Base-by-base conservation (phyloP, 495 filamentous ascomycete species). In the Podospora pseudocomata region DNA sequence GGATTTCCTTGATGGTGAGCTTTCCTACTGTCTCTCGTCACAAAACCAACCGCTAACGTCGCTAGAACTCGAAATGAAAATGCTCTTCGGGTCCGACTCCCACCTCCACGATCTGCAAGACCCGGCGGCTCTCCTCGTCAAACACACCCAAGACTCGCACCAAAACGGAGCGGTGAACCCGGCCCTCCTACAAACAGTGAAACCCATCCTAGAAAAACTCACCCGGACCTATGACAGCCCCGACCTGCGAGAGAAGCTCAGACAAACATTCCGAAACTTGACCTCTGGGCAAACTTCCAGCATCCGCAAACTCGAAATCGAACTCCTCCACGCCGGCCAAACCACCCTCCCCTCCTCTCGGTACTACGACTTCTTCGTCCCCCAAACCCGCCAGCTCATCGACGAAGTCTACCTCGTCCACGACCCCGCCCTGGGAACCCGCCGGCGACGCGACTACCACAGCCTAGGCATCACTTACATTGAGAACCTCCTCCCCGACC, bases 1-100 rank as follows among this genome's bases (percentile, higher is more conserved):
- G n/a, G 75, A 80, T 19, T 84, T 83, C 54, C 77, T 84, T n/a
- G 82, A 84, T 72, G 80, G 81, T 83, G 69, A 67, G 80, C 70
- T 57, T 32, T 32, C 30, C 30, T 5, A 32, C 30, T 32, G 4
- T 39, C 56, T 15, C 9, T 1, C 4, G 5, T 1, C 5, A 54
- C 0, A 13, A n/a, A 0, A 20, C 6, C 18, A 11, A 15, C 5
- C 5, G 3, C 27, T 18, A 2, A 16, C 65, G 28, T 67, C 44
- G 20, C 65, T 4, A 84, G 82, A 81, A 44, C 73, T 84, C 2
- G 82, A 84, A 73, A 76, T 73, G 58, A 76, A 74, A 18, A 74
- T 81, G 13, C 60, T 84, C 5, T 63, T 74, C 16, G 74, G 72
- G 23, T 65, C 65, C 6, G 65, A 66, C 15, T 63, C 76, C 16